These are phyloP conservation scores for Strobilomyces echinocephalus DNA, from an alignment of 768 basidiomycete genomes.

Conservation along the genomic window DNA sequence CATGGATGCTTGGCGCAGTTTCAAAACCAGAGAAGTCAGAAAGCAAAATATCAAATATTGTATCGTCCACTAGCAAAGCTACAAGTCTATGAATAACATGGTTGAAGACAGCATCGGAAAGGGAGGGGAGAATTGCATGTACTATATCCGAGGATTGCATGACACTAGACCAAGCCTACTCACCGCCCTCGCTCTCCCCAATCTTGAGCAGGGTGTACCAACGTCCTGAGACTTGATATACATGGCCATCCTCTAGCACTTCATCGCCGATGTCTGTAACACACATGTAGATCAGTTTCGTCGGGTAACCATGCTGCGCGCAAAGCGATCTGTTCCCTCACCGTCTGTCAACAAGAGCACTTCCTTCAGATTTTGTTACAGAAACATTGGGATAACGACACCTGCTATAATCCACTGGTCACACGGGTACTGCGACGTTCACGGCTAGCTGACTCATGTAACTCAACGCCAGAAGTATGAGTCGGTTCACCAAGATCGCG, in stretches of 20 bases:
- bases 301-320: not conserved
- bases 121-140: not conserved
- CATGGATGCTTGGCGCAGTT: no score
- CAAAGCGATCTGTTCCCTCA: not conserved
- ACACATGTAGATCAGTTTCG: not conserved
- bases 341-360: not conserved
- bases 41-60: no score
- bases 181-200: not conserved
- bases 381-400: not conserved
- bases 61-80: no score
- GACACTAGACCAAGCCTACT: not conserved
- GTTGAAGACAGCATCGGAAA: not conserved
- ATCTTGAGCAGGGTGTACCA: conserved; percentile 7
- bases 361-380: not conserved
- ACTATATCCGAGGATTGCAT: not conserved
- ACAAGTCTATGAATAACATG: no score
- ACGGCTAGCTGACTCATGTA: conserved; percentile 1
- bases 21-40: no score
- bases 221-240: not conserved
- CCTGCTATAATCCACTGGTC: not conserved
- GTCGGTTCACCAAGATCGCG: not conserved
- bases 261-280: not conserved
- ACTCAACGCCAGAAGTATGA: not conserved
- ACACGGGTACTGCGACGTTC: not conserved
- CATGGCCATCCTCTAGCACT: not conserved